Evolutionary conservation across 495 filamentous ascomycete genomes (phyloP), one percentile per base, ranked within the genome.

Genomic region (Daldinia decipiens): DNA sequence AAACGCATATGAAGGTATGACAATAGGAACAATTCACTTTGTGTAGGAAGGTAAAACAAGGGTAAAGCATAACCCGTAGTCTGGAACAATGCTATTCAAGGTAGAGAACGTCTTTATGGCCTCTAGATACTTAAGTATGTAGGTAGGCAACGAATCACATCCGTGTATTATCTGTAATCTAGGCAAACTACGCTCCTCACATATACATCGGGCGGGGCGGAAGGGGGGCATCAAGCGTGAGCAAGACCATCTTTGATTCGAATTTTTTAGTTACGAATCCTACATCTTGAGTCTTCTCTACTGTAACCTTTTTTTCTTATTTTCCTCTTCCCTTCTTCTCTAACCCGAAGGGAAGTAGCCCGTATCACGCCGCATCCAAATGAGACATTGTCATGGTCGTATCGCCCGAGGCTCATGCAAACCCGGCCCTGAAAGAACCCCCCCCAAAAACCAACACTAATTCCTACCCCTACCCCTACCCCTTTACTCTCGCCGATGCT

Each of bases 311-410:
- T 47, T 47, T 47, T 24, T 47, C 43, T 21, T 47, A 21, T 24
- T 21, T 21, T 47, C n/a, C 39, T 17, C 17, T 43, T 43, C 6
- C 40, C 40, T 45, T 21, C 43, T 47, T 21, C 19, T 47, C 43
- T 47, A 47, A 21, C 19, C 19, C 43, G 43, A 47, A 47, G 43
- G 19, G 11, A 3, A 24, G 19, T 21, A 24, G 19, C 19, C 19
- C 19, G 3, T 12, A 47, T 17, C 19, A 24, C 9, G 4, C 17
- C 43, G 21, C 43, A 24, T 19, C 43, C 43, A 47, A 47, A 47
- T 47, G 43, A 47, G 43, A 47, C 43, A 12, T 21, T 47, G 19
- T 47, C 43, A 47, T 47, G 43, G 24, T 47, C 43, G 19, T 47
- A 47, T 47, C 43, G 17, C 43, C 17, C 1, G 0, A 21, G 43